A percentile compares a stretch with the other conserved stretches of the same genome.
Evolutionary conservation across 257 asterid species (phyloP).

Genomic region (Coffea canephora): DNA sequence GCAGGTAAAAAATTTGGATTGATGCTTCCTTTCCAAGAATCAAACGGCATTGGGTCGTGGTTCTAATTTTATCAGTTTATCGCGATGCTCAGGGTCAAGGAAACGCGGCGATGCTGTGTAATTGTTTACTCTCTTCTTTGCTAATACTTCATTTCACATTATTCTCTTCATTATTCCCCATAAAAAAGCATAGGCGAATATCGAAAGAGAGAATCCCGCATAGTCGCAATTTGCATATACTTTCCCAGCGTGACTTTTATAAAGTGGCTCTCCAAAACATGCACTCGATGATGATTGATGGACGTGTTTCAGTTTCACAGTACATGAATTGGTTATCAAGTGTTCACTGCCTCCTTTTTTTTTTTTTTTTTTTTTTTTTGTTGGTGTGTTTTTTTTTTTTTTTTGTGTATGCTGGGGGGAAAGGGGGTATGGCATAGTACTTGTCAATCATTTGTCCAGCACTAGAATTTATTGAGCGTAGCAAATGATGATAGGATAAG

Average conservation of each 20-base stretch:
- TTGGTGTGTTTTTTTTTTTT: background rate
- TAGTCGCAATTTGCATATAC: background rate
- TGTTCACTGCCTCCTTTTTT: background rate
- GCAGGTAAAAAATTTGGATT: background rate
- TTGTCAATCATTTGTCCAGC: background rate
- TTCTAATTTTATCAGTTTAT: background rate
- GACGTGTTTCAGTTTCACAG: background rate
- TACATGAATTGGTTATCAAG: background rate
- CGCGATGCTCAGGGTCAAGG: background rate
- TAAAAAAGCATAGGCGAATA: no score
- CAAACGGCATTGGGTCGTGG: background rate
- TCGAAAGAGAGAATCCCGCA: background rate
- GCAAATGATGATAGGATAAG: background rate
- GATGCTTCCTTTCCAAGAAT: background rate
- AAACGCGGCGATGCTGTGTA: background rate
- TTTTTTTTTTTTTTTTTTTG: background rate
- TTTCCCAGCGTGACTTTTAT: background rate
- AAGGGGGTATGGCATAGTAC: background rate
- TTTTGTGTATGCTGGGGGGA: background rate
- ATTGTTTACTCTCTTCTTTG: background rate
- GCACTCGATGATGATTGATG: conserved; percentile 3
- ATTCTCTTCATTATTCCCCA: no score
- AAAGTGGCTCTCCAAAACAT: conserved; percentile 19
- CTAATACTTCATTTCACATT: no score
- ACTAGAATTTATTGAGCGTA: background rate